A percentile compares a stretch with the other conserved stretches of the same genome.
Conservation (phyloP, 495 filamentous ascomycete genomes). For the Penicillium atrosanguineum region DNA sequence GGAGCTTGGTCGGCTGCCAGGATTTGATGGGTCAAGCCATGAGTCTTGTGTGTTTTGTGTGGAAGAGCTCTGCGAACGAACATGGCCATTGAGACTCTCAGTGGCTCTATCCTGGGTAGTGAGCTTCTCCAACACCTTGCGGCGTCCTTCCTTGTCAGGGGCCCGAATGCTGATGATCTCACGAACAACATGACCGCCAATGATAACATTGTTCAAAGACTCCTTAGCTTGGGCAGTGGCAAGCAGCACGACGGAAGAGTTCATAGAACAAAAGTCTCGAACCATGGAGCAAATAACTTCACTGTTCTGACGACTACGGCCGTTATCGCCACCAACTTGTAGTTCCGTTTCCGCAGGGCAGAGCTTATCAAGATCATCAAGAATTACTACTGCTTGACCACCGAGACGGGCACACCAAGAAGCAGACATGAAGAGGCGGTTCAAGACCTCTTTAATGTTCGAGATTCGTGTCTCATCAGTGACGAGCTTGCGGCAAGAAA, state of each 20-base stretch:
- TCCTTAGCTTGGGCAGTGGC: constrained; percentile 95
- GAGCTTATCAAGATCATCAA: constrained; percentile 90
- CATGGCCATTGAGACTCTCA: constrained; percentile 33
- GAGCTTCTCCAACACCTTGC: constrained; percentile 72
- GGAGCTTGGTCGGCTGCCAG: constrained; percentile 43
- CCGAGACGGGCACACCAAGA: constrained; percentile 85
- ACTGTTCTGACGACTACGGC: constrained; percentile 85
- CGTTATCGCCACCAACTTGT: constrained; percentile 87
- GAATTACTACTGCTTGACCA: constrained; percentile 75
- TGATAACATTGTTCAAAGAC: constrained; percentile 72
- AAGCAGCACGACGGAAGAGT: constrained; percentile 78
- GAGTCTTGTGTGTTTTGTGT: constrained; percentile 54
- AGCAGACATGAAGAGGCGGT: constrained; percentile 78
- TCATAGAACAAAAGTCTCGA: constrained; percentile 70
- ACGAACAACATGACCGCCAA: constrained; percentile 75
- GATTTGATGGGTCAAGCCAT: constrained; percentile 68
- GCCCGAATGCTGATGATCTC: constrained; percentile 84
- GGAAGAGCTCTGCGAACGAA: constrained; percentile 35
- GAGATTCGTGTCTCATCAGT: constrained; percentile 85
- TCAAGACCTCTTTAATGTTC: constrained; percentile 84
- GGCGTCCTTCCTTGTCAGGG: constrained; percentile 87
- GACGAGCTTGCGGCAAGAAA: constrained; percentile 77
- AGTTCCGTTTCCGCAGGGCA: constrained; percentile 91
- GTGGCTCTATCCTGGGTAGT: constrained; percentile 45
- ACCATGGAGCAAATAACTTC: constrained; percentile 82